Evolutionary conservation across 768 basidiomycete genomes (phyloP).

Genomic region (Psilocybe subaeruginosa): DNA sequence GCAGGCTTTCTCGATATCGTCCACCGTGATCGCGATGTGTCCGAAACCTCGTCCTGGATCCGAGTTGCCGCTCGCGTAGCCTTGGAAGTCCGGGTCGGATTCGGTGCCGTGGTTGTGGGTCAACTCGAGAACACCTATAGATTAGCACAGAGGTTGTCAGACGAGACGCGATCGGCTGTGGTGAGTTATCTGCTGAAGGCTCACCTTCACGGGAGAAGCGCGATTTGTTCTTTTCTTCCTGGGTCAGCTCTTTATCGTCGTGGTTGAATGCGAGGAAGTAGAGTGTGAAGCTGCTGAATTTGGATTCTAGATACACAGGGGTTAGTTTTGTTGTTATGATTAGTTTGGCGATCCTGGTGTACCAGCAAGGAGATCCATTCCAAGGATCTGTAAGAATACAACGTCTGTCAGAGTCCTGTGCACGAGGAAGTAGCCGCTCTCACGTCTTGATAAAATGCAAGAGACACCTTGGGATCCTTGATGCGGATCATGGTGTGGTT

Average conservation of each 20-base stretch:
- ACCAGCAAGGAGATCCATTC: slow-evolving; percentile 78
- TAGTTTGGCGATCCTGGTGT: background rate
- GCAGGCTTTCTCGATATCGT: slow-evolving; percentile 82
- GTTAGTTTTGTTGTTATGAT: slow-evolving; percentile 3
- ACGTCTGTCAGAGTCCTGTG: background rate
- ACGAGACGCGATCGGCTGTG: no score
- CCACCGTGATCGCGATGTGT: slow-evolving; percentile 87
- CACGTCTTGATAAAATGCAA: slow-evolving; percentile 81
- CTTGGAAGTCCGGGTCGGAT: slow-evolving; percentile 71
- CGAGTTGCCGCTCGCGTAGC: slow-evolving; percentile 85
- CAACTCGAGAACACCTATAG: slow-evolving; percentile 76
- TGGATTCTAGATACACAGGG: slow-evolving; percentile 42
- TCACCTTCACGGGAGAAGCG: slow-evolving; percentile 70
- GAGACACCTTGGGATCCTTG: slow-evolving; percentile 82
- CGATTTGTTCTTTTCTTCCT: slow-evolving; percentile 54
- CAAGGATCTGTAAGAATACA: slow-evolving; percentile 46
- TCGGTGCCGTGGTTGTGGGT: slow-evolving; percentile 94
- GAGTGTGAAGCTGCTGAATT: slow-evolving; percentile 67
- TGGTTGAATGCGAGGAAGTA: slow-evolving; percentile 88
- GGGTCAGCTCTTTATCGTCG: slow-evolving; percentile 48
- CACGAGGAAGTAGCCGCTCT: slow-evolving; percentile 14
- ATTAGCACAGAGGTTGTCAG: background rate
- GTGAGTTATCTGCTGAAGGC: background rate
- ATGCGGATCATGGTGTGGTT: slow-evolving; percentile 91
- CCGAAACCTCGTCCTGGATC: slow-evolving; percentile 84